These are phyloP conservation scores for Tephrocybe sp. DNA, from an alignment of 768 basidiomycete species.

Conservation along the genomic window DNA sequence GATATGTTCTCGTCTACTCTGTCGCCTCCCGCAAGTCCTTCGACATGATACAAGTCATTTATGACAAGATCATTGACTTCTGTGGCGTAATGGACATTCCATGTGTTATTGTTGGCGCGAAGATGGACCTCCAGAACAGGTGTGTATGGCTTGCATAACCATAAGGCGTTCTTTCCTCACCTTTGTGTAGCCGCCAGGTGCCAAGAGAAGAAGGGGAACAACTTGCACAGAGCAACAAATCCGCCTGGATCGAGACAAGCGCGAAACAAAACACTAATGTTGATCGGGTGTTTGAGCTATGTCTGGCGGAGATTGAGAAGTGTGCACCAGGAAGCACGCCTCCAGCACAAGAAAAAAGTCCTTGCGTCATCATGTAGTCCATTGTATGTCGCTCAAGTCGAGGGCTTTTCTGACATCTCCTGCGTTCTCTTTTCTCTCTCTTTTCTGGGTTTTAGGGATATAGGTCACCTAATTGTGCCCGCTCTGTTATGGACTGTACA, in stretches of 20 bases:
- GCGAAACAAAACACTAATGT: slow-evolving; percentile 82
- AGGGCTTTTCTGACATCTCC: neutral
- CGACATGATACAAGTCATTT: slow-evolving; percentile 86
- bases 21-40: slow-evolving; percentile 83
- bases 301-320: slow-evolving; percentile 78
- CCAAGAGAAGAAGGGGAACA: slow-evolving; percentile 61
- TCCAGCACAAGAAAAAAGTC: slow-evolving; percentile 30
- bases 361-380: slow-evolving; percentile 55
- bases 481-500: slow-evolving; percentile 10
- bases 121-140: slow-evolving; percentile 76
- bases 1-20: slow-evolving; percentile 91
- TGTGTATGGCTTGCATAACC: slow-evolving; percentile 33
- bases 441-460: slow-evolving; percentile 9
- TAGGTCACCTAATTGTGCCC: neutral
- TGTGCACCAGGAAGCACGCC: slow-evolving; percentile 45
- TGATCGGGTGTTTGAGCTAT: slow-evolving; percentile 77
- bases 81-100: slow-evolving; percentile 80
- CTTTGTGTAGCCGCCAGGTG: slow-evolving; percentile 57
- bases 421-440: neutral
- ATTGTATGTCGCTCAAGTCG: neutral
- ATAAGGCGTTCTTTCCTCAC: slow-evolving; percentile 12
- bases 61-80: slow-evolving; percentile 90
- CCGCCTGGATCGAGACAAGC: slow-evolving; percentile 84
- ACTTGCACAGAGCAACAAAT: slow-evolving; percentile 64
- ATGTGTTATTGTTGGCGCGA: slow-evolving; percentile 90